These are phyloP conservation scores for Gnetum montanum DNA, from an alignment of 75 land plant genomes.

Conservation along the genomic window DNA sequence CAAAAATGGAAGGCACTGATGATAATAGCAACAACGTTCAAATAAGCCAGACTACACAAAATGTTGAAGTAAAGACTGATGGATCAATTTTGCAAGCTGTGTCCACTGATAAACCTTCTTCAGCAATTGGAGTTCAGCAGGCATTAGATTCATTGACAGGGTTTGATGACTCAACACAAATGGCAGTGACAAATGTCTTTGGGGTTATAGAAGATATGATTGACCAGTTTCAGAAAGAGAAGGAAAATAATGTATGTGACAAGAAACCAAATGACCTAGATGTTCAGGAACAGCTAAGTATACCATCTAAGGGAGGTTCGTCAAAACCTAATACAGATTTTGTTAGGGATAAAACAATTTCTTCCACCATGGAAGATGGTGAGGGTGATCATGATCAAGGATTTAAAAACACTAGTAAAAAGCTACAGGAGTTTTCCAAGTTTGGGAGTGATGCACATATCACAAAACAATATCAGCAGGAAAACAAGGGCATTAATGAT, in stretches of 20 bases:
- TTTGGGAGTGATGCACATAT: too few relatives aligned
- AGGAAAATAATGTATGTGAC: conserved; percentile 17
- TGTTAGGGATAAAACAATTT: conserved; percentile 1
- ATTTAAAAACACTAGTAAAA: neutral
- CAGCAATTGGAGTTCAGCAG: conserved; percentile 41
- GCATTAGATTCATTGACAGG: conserved; percentile 85
- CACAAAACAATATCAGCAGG: too few relatives aligned
- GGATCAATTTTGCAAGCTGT: conserved; percentile 2
- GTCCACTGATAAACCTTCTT: conserved; percentile 17
- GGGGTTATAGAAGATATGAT: conserved; percentile 85
- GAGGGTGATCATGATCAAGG: conserved; percentile 5
- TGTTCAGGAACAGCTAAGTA: conserved; percentile 5
- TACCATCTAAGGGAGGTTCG: neutral
- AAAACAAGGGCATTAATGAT: too few relatives aligned
- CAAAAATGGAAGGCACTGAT: conserved; percentile 10
- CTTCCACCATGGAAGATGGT: conserved; percentile 1
- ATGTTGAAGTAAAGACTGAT: conserved; percentile 4
- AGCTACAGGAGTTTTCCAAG: neutral
- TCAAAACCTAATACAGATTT: conserved; percentile 5
- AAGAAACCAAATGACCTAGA: neutral
- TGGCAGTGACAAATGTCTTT: conserved; percentile 99
- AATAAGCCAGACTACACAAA: conserved; percentile 12
- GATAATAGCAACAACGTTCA: conserved; percentile 17
- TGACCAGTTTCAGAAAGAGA: conserved; percentile 59
- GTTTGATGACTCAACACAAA: conserved; percentile 93